A percentile compares a stretch with the other conserved stretches of the same genome.
These are phyloP conservation scores for Saccharum spontaneum DNA, from an alignment of 176 grass and related monocot species.

Conservation along the genomic window DNA sequence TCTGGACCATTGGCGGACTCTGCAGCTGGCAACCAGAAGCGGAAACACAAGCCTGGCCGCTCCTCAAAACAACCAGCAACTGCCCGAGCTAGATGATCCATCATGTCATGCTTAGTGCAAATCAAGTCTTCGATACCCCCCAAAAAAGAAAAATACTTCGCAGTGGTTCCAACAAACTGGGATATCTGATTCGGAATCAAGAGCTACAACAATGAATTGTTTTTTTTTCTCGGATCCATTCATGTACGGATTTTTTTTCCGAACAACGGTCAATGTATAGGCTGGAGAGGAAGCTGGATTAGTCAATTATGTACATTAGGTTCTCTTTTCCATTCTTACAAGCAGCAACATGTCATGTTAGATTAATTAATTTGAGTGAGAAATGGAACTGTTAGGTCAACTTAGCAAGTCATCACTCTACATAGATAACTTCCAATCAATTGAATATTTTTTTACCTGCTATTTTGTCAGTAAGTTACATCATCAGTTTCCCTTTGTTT, in stretches of 20 bases:
- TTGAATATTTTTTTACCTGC: constrained; percentile 13
- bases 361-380: constrained; percentile 42
- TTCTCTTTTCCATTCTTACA: constrained; percentile 58
- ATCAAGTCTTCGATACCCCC: constrained; percentile 24
- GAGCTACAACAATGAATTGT: constrained; percentile 36
- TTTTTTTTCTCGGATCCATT: constrained; percentile 35
- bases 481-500: background rate
- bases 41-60: constrained; percentile 65
- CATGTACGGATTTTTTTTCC: constrained; percentile 64
- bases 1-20: constrained; percentile 72
- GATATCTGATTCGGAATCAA: constrained; percentile 22
- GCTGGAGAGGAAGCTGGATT: constrained; percentile 66
- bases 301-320: constrained; percentile 86
- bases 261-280: constrained; percentile 56
- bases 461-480: background rate
- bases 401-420: constrained; percentile 24
- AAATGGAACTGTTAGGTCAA: constrained; percentile 36
- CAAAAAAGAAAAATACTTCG: background rate
- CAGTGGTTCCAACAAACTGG: constrained; percentile 14
- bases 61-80: constrained; percentile 76
- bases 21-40: constrained; percentile 59
- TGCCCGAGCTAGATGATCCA: constrained; percentile 61
- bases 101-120: constrained; percentile 32
- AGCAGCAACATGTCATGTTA: constrained; percentile 50
- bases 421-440: constrained; percentile 20